Percentiles rank a stretch among this genome's conserved stretches.
These are phyloP conservation scores for Zelopaecilomyces penicillatus DNA, from an alignment of 2,329 filamentous ascomycete genomes.

Conservation along the genomic window DNA sequence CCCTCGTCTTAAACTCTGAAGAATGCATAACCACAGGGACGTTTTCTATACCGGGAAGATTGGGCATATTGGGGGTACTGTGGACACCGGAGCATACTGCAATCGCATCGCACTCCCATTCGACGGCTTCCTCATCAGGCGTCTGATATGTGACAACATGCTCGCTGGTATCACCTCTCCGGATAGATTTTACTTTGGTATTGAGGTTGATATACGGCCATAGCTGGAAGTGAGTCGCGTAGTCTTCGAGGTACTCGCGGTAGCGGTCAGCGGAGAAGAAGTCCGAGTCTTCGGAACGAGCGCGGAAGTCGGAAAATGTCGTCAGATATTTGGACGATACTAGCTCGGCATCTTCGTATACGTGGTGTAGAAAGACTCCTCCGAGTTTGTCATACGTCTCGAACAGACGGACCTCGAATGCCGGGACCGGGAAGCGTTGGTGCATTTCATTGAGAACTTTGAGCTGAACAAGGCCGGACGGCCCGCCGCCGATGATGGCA, in stretches of 20 bases:
- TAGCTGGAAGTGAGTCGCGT: constrained; percentile 28
- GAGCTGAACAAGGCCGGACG: constrained; percentile 30
- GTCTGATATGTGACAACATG: constrained; percentile 17
- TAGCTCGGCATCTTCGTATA: constrained; percentile 32
- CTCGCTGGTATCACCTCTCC: constrained; percentile 11
- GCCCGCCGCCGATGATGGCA: constrained; percentile 32
- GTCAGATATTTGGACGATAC: constrained; percentile 38
- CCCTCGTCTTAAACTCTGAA: constrained; percentile 30
- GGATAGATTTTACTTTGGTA: constrained; percentile 20
- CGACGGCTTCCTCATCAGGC: constrained; percentile 4
- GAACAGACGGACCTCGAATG: constrained; percentile 33
- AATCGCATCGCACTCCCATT: constrained; percentile 33
- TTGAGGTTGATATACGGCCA: constrained; percentile 27
- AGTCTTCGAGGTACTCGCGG: constrained; percentile 31
- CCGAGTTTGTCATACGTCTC: constrained; percentile 34
- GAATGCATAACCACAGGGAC: constrained; percentile 32
- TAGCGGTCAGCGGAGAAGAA: constrained; percentile 32
- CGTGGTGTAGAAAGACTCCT: constrained; percentile 33
- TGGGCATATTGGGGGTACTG: constrained; percentile 27
- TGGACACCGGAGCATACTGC: constrained; percentile 36
- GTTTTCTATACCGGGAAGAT: constrained; percentile 27
- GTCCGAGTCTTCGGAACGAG: constrained; percentile 28
- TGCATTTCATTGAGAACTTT: constrained; percentile 30
- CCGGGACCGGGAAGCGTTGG: constrained; percentile 20
- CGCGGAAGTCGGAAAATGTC: constrained; percentile 35